Conservation (phyloP, 2,329 filamentous ascomycete genomes). For the Grosmannia clavigera region DNA sequence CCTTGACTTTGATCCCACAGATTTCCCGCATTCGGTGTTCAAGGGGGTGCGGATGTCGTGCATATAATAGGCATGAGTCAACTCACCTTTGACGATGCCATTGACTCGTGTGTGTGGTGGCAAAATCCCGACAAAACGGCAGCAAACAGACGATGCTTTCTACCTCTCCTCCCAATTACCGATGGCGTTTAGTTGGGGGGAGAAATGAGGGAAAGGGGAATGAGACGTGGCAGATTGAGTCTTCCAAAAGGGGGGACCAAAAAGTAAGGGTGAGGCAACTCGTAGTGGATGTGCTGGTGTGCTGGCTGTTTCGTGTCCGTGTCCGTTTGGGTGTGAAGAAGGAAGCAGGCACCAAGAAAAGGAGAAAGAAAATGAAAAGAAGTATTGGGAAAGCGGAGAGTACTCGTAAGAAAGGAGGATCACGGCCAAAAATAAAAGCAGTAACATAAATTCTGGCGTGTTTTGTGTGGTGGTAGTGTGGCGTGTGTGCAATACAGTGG, state of each 20-base stretch:
- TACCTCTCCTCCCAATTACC: conserved; percentile 1
- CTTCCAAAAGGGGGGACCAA: not conserved
- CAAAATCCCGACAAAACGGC: not conserved
- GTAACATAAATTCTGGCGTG: conserved; percentile 8
- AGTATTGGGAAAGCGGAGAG: not conserved
- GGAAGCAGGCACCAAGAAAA: not conserved
- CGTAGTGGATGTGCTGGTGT: not conserved
- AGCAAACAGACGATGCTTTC: not conserved
- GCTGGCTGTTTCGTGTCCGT: not conserved
- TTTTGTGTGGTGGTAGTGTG: conserved; percentile 7
- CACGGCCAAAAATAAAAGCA: conserved; percentile 5
- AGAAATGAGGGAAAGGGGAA: not conserved
- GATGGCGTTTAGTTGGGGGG: not conserved
- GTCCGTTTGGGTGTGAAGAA: not conserved
- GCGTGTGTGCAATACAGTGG: conserved; percentile 4
- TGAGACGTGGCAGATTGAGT: not conserved
- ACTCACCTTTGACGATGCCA: conserved; percentile 19
- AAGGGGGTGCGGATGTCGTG: not conserved
- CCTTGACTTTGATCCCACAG: not conserved
- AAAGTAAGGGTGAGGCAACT: not conserved
- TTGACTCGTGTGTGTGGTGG: conserved; percentile 11
- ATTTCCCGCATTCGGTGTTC: not conserved
- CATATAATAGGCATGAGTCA: not conserved
- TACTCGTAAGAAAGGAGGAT: not conserved
- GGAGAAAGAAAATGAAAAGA: not conserved